Percentiles rank a stretch among this genome's conserved stretches.
phyloP scores from a whole-genome alignment of 345 rosid species.

The Populus deltoides region DNA sequence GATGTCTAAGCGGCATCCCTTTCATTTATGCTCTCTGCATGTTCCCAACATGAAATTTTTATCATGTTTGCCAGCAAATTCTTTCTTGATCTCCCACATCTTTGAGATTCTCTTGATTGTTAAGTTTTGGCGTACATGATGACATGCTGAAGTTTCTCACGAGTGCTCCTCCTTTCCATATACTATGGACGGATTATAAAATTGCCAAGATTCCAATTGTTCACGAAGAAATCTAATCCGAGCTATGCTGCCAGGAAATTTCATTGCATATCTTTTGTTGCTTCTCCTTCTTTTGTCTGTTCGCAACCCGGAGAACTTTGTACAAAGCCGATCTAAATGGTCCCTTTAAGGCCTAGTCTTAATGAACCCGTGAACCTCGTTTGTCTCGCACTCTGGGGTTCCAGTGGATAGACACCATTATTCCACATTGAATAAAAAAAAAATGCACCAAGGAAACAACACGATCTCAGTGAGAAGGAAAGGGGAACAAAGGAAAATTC shows the following conservation, averaged over 20 bases:
- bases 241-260: not conserved
- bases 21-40: not conserved
- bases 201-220: not conserved
- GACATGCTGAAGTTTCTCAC: not conserved
- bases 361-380: not conserved
- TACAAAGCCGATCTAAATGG: not conserved
- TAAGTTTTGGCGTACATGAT: not conserved
- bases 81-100: not conserved
- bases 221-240: not conserved
- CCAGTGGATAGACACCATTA: not conserved
- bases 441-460: not conserved
- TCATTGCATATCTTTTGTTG: not conserved
- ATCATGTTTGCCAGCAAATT: not conserved
- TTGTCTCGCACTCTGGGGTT: not conserved
- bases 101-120: not conserved
- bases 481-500: not conserved
- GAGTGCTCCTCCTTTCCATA: not conserved
- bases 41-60: slow-evolving; percentile 9
- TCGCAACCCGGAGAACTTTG: not conserved
- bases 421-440: not conserved
- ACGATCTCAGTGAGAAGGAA: not conserved
- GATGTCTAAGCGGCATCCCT: not conserved
- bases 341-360: not conserved
- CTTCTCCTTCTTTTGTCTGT: not conserved
- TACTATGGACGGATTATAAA: not conserved